These are phyloP conservation scores for Microcera coccophila DNA, from an alignment of 2,329 filamentous ascomycete species.

Conservation along the genomic window DNA sequence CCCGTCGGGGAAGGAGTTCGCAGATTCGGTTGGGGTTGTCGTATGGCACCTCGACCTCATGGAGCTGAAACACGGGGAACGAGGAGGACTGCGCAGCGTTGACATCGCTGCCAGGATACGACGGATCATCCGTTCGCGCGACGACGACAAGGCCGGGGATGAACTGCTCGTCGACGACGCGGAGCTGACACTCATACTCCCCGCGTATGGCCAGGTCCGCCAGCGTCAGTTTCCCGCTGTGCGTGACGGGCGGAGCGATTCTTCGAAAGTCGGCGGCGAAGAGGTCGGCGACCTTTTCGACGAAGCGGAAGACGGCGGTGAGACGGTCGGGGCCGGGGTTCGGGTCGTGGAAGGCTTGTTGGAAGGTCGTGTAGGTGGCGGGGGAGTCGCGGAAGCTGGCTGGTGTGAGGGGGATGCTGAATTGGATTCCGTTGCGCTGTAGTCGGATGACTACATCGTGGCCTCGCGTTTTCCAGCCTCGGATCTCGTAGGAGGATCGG, in stretches of 20 bases:
- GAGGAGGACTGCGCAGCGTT: background rate
- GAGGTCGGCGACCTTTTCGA: background rate
- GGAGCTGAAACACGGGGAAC: background rate
- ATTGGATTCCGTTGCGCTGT: background rate
- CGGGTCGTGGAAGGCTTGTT: background rate
- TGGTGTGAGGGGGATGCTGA: background rate
- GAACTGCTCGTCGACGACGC: background rate
- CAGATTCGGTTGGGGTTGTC: background rate
- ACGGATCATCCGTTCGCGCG: background rate
- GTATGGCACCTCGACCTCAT: background rate
- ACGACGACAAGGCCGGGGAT: background rate
- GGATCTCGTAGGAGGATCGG: too few species aligned
- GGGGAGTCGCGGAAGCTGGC: background rate
- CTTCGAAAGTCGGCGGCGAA: background rate
- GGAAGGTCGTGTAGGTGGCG: background rate
- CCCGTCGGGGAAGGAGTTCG: background rate
- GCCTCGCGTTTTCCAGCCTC: too few species aligned
- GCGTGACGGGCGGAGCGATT: background rate
- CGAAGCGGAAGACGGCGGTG: background rate
- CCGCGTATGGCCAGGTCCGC: background rate
- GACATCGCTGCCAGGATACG: background rate
- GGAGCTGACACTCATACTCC: background rate
- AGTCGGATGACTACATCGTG: background rate
- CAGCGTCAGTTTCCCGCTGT: background rate
- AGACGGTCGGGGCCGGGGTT: background rate